A percentile compares a stretch with the other conserved stretches of the same genome.
Conservation (phyloP, 2,329 filamentous ascomycete genomes). For the Hypoxylon rubiginosum region DNA sequence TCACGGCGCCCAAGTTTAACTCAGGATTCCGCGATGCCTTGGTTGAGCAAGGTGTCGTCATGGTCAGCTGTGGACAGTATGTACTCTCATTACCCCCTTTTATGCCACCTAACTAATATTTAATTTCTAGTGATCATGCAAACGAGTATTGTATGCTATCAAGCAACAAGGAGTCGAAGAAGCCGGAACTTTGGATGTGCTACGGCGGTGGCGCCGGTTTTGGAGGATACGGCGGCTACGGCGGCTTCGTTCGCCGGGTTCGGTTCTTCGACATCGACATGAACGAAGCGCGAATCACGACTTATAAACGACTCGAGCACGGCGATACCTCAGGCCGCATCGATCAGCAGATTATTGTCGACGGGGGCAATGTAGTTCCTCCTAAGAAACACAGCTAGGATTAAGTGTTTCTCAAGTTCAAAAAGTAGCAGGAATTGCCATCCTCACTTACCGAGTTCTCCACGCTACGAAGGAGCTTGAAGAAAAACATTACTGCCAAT, state of each 20-base stretch:
- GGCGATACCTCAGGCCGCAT: conserved; percentile 67
- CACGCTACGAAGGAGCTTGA: conserved; percentile 18
- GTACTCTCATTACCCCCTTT: conserved; percentile 52
- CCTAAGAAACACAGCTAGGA: conserved; percentile 29
- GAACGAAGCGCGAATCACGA: conserved; percentile 87
- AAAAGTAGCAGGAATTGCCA: not conserved
- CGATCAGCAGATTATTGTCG: conserved; percentile 76
- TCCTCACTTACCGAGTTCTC: conserved; percentile 7
- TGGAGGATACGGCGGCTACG: conserved; percentile 94
- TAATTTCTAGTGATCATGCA: conserved; percentile 79
- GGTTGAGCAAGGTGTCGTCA: conserved; percentile 84
- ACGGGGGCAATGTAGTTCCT: conserved; percentile 65
- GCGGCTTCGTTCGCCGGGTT: conserved; percentile 84
- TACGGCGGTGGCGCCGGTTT: conserved; percentile 94
- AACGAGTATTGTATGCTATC: conserved; percentile 95
- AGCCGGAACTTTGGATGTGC: conserved; percentile 93
- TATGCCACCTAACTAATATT: conserved; percentile 42
- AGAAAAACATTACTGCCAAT: conserved; percentile 1
- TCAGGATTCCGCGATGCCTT: conserved; percentile 93
- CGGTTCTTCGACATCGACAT: conserved; percentile 94
- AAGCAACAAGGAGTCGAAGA: conserved; percentile 63
- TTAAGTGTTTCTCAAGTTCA: not conserved
- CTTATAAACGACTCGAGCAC: conserved; percentile 90
- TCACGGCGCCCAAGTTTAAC: conserved; percentile 91
- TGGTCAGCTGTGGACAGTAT: conserved; percentile 92